These are phyloP conservation scores for Sclerospora graminicola DNA, from an alignment of 352 stramenopile species.

Conservation along the genomic window DNA sequence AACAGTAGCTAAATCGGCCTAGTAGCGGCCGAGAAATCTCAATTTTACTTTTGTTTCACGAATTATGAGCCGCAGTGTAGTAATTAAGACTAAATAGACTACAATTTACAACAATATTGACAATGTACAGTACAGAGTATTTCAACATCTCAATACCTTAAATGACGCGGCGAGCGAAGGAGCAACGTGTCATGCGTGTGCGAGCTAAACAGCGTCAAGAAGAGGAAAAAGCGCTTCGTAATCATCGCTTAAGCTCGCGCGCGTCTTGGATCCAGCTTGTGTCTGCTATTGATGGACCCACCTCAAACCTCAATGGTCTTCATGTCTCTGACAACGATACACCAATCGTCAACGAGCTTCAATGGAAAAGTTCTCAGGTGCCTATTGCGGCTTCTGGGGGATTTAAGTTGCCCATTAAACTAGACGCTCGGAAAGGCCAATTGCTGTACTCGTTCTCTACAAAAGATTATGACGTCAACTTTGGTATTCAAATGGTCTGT, in stretches of 20 bases:
- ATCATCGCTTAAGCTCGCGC: conserved; percentile 30
- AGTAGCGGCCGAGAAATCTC: too few species aligned
- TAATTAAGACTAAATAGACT: too few species aligned
- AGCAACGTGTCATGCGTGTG: conserved; percentile 50
- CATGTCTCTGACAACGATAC: conserved; percentile 9
- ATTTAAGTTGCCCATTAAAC: conserved; percentile 68
- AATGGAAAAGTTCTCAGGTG: conserved; percentile 71
- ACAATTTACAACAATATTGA: too few species aligned
- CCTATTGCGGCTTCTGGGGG: conserved; percentile 47
- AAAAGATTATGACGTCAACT: conserved; percentile 65
- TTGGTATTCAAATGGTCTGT: conserved; percentile 59
- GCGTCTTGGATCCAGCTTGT: conserved; percentile 53
- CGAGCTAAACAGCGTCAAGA: conserved; percentile 37
- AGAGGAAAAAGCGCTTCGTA: conserved; percentile 31
- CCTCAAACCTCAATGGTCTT: conserved; percentile 3
- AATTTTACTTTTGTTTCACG: too few species aligned
- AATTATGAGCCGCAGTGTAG: too few species aligned
- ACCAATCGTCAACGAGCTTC: conserved; percentile 43
- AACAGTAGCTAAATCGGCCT: too few species aligned
- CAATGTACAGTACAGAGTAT: too few species aligned
- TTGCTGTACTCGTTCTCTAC: conserved; percentile 61
- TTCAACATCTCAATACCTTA: too few species aligned
- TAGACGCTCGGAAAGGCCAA: conserved; percentile 44
- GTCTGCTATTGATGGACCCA: conserved; percentile 35
- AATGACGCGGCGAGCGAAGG: conserved; percentile 76